Percentiles rank a stretch among this genome's conserved stretches.
These are phyloP conservation scores for Macroventuria anomochaeta DNA, from an alignment of 2,329 filamentous ascomycete species.

Conservation along the genomic window DNA sequence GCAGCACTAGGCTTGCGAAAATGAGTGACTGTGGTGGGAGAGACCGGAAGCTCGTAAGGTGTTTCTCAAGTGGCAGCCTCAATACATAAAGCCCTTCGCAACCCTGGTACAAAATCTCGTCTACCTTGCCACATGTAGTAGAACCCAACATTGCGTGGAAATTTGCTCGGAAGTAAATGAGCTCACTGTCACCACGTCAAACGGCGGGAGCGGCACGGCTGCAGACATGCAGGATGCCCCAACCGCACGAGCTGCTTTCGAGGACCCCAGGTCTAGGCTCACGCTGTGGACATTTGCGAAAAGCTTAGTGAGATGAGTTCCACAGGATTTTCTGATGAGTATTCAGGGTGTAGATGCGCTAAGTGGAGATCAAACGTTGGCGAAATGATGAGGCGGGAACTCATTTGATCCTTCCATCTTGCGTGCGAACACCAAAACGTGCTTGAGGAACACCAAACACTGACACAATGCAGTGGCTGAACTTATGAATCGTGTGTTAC, in stretches of 20 bases:
- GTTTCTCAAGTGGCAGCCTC: conserved; percentile 18
- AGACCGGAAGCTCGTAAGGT: conserved; percentile 18
- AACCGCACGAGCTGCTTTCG: conserved; percentile 6
- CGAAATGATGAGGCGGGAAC: conserved; percentile 38
- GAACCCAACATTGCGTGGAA: conserved; percentile 26
- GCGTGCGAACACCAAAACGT: conserved; percentile 9
- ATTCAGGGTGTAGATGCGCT: conserved; percentile 23
- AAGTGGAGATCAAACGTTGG: conserved; percentile 42
- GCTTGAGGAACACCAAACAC: conserved; percentile 1
- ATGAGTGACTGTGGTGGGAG: conserved; percentile 23
- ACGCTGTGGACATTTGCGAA: conserved; percentile 14
- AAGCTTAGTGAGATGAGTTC: conserved; percentile 24
- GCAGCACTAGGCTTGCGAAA: conserved; percentile 41
- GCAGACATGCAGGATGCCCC: conserved; percentile 16
- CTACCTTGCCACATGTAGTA: conserved; percentile 18
- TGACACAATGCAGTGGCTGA: conserved; percentile 2
- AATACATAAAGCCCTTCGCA: conserved; percentile 22
- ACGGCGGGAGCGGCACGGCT: conserved; percentile 16
- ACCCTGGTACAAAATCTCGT: conserved; percentile 23
- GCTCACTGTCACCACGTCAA: conserved; percentile 14
- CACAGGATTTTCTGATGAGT: conserved; percentile 24
- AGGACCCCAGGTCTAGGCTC: conserved; percentile 20
- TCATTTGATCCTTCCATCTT: conserved; percentile 15
- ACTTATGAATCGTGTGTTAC: neutral
- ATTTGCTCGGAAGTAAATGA: conserved; percentile 31